These are phyloP conservation scores for Hanseniaspora uvarum DNA, from an alignment of 1,139 yeast species.

Conservation along the genomic window DNA sequence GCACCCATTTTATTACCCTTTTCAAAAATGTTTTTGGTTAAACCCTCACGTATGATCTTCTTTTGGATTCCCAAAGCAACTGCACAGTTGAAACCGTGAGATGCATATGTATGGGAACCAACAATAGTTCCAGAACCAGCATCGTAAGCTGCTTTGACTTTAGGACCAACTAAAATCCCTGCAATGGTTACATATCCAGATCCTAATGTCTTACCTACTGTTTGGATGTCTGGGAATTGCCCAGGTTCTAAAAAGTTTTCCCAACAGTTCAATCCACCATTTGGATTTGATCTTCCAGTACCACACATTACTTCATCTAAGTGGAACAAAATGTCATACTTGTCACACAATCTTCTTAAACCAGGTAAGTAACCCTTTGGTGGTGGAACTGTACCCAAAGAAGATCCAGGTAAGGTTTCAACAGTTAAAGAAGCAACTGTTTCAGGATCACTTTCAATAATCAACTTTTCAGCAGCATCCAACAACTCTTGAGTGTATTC, in stretches of 20 bases:
- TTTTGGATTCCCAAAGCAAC: slow-evolving; percentile 34
- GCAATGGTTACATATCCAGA: slow-evolving; percentile 49
- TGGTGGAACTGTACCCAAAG: slow-evolving; percentile 37
- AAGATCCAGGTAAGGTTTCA: slow-evolving; percentile 39
- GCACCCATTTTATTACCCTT: slow-evolving; percentile 35
- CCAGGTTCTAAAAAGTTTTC: slow-evolving; percentile 31
- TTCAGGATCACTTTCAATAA: slow-evolving; percentile 34
- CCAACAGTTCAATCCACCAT: slow-evolving; percentile 44
- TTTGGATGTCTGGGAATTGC: slow-evolving; percentile 43
- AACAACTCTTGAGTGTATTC: slow-evolving; percentile 33
- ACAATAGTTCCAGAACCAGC: slow-evolving; percentile 36
- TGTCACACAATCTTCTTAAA: slow-evolving; percentile 38
- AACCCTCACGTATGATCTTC: slow-evolving; percentile 23
- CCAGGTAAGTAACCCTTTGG: slow-evolving; percentile 41
- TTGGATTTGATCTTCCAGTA: slow-evolving; percentile 37
- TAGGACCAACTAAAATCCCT: slow-evolving; percentile 42
- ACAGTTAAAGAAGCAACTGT: slow-evolving; percentile 36
- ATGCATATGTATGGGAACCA: slow-evolving; percentile 46
- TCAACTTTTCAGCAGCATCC: slow-evolving; percentile 34
- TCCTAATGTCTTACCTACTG: slow-evolving; percentile 49
- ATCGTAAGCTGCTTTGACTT: slow-evolving; percentile 35
- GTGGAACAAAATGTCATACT: slow-evolving; percentile 42
- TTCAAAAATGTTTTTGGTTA: slow-evolving; percentile 24
- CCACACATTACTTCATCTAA: slow-evolving; percentile 52
- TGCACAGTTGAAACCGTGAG: slow-evolving; percentile 45